Base-by-base conservation (phyloP, 2,329 filamentous ascomycete species). In the Lasiodiplodia sp. region DNA sequence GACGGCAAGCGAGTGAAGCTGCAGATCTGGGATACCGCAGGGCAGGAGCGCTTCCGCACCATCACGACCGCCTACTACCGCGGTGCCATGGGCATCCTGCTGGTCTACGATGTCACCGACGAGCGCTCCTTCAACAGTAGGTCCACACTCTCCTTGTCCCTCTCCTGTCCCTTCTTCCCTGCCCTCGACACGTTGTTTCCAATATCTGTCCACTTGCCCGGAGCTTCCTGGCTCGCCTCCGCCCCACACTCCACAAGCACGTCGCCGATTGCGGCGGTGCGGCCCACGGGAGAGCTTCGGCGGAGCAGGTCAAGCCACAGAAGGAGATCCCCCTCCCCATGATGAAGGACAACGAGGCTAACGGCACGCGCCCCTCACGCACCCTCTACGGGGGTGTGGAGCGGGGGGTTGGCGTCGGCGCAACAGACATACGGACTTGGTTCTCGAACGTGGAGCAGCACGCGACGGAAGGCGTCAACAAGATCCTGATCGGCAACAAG, bases 401-500 rank as follows among this genome's bases (percentile, higher is more conserved):
- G 31, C 55, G 37, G 14, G 62, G 62, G 28, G 44, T 23, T 23
- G n/a, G 25, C 51, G 47, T 40, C 23, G n/a, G 58, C 58, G 58
- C 40, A 52, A 64, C 78, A 98, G 96, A 99, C 84, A 99, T 99
- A 82, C 92, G 94, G 78, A 98, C 96, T 73, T 99, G 96, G 96
- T 99, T 99, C 85, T 94, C 94, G 79, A 98, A 99, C 83, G 94
- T 97, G 75, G 94, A 97, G 81, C 94, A 97, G 82, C 94, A 99
- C 84, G 96, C 96, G 69, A 97, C 93, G 76, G 96, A 98, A 84
- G 96, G 96, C 77, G 96, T 99, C 79, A 97, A 98, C 89, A 99
- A 98, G 87, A 98, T 99, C 79, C 88, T 99, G 73, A 97, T 99
- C 74, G 96, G 96, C 80, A 99, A 99, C 88, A 99, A 99, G 85